These are phyloP conservation scores for Penicillium psychrosexuale DNA, from an alignment of 2,329 filamentous ascomycete genomes.

Conservation along the genomic window DNA sequence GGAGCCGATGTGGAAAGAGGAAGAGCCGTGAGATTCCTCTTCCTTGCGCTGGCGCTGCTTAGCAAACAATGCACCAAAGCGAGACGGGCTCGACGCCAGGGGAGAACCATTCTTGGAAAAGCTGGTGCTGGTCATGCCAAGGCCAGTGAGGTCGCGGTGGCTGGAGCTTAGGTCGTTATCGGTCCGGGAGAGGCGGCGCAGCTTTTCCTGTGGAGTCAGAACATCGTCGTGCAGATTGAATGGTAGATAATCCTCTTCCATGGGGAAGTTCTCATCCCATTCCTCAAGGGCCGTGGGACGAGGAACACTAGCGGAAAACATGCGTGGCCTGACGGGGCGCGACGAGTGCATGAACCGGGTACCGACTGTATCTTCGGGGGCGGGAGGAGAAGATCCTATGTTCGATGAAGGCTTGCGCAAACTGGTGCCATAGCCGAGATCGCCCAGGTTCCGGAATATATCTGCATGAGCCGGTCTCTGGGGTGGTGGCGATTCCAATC, in stretches of 20 bases:
- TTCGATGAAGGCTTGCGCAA: conserved; percentile 57
- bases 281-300: conserved; percentile 53
- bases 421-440: conserved; percentile 69
- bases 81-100: conserved; percentile 58
- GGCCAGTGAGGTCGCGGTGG: conserved; percentile 49
- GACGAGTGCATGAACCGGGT: conserved; percentile 63
- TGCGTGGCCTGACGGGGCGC: conserved; percentile 58
- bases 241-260: conserved; percentile 87
- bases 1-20: conserved; percentile 62
- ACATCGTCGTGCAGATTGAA: conserved; percentile 63
- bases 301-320: conserved; percentile 61
- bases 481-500: conserved; percentile 76
- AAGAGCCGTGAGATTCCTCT: conserved; percentile 47
- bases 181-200: conserved; percentile 58
- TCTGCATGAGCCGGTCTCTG: conserved; percentile 64
- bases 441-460: conserved; percentile 57
- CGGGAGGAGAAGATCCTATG: conserved; percentile 58
- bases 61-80: conserved; percentile 60
- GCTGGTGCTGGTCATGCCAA: conserved; percentile 50
- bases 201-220: conserved; percentile 59
- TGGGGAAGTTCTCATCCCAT: conserved; percentile 66
- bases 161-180: conserved; percentile 51
- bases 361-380: conserved; percentile 64
- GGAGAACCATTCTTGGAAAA: conserved; percentile 55
- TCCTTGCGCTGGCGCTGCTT: conserved; percentile 52